Percentiles rank a stretch among this genome's conserved stretches.
Conservation (phyloP, 1,284 basidiomycete species). For the Boletus sp. region DNA sequence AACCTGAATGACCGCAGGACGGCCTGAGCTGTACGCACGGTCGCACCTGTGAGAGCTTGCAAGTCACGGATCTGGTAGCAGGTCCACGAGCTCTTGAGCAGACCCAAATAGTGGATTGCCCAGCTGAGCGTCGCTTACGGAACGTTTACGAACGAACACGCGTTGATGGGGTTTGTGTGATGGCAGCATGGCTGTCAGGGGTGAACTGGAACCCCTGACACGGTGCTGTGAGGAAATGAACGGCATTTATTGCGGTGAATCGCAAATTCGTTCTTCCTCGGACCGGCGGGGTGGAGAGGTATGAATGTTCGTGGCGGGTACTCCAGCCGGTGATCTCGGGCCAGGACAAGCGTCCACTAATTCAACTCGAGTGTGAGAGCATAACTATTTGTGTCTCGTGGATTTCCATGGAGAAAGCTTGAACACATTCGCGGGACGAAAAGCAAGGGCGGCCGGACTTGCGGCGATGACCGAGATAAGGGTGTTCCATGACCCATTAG, state of each 20-base stretch:
- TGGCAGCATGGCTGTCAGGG: slow-evolving; percentile 29
- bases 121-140: slow-evolving; percentile 3
- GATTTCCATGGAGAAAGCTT: slow-evolving; percentile 1
- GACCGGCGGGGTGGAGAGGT: slow-evolving; percentile 14
- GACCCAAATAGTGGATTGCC: slow-evolving; percentile 1
- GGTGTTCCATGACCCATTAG: neutral
- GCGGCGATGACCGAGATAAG: slow-evolving; percentile 30
- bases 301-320: neutral
- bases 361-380: neutral
- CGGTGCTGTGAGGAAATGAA: slow-evolving; percentile 27
- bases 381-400: neutral
- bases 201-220: slow-evolving; percentile 26
- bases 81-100: neutral
- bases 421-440: slow-evolving; percentile 28
- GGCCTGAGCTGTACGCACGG: neutral
- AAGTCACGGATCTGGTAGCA: slow-evolving; percentile 3
- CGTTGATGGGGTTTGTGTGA: slow-evolving; percentile 21
- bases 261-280: slow-evolving; percentile 14
- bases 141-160: slow-evolving; percentile 10
- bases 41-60: neutral
- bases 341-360: neutral
- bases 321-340: neutral
- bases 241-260: slow-evolving; percentile 22
- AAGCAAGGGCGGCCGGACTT: neutral
- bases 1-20: neutral